Conservation (phyloP, 2,329 filamentous ascomycete genomes). For the Ophioceras dolichostomum region DNA sequence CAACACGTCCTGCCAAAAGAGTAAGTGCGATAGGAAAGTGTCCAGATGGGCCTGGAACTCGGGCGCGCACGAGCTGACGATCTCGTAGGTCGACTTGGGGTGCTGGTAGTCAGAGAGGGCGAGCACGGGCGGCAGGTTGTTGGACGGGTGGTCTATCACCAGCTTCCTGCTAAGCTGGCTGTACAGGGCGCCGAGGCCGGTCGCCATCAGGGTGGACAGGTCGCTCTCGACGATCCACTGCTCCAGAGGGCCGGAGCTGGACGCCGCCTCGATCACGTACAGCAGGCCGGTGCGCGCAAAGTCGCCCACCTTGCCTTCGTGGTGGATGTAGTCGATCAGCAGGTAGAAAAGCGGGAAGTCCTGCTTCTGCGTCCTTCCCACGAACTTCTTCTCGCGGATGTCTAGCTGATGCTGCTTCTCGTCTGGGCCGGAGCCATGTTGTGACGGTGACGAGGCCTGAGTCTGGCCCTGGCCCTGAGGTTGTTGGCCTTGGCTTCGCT, state of each 20-base stretch:
- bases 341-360: slow-evolving; percentile 96
- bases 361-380: slow-evolving; percentile 73
- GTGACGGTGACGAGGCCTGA: neutral
- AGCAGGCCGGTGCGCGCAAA: slow-evolving; percentile 89
- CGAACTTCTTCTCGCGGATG: slow-evolving; percentile 72
- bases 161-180: slow-evolving; percentile 62
- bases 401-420: slow-evolving; percentile 34
- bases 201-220: slow-evolving; percentile 92
- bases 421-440: slow-evolving; percentile 17
- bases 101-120: slow-evolving; percentile 82
- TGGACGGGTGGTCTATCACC: slow-evolving; percentile 63
- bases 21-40: slow-evolving; percentile 85
- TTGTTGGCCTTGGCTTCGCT: slow-evolving; percentile 11
- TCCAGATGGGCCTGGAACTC: slow-evolving; percentile 79
- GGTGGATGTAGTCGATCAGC: slow-evolving; percentile 91
- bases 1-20: slow-evolving; percentile 97
- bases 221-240: slow-evolving; percentile 97
- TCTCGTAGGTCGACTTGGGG: slow-evolving; percentile 54
- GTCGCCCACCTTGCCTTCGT: slow-evolving; percentile 87
- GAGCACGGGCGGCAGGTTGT: slow-evolving; percentile 70
- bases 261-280: slow-evolving; percentile 91
- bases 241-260: slow-evolving; percentile 69
- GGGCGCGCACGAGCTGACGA: slow-evolving; percentile 60
- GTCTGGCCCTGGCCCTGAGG: too few species aligned
- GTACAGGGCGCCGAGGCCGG: slow-evolving; percentile 69